Conservation (phyloP, 768 basidiomycete species). For the Boletus edulis region DNA sequence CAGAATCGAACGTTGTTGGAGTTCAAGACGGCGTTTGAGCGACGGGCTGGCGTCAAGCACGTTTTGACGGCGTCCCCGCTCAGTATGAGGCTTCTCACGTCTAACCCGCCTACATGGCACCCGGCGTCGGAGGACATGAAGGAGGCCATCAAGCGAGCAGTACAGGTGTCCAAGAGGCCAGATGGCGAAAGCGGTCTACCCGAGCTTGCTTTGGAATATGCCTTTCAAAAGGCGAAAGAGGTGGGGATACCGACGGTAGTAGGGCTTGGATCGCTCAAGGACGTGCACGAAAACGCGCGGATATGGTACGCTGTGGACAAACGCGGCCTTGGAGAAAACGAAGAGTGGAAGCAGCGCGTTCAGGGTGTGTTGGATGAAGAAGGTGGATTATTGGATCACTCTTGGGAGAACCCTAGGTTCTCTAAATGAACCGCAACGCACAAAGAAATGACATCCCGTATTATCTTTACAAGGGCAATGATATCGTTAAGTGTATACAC, state of each 20-base stretch:
- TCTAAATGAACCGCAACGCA: conserved; percentile 2
- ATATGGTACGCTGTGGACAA: conserved; percentile 64
- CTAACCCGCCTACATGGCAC: conserved; percentile 65
- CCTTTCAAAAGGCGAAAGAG: conserved; percentile 48
- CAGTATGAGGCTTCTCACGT: conserved; percentile 74
- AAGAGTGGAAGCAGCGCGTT: conserved; percentile 41
- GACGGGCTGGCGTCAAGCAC: conserved; percentile 64
- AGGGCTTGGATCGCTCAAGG: conserved; percentile 65
- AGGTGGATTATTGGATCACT: conserved; percentile 55
- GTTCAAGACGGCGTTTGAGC: conserved; percentile 55
- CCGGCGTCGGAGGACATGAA: conserved; percentile 59
- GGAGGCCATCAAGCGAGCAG: conserved; percentile 41
- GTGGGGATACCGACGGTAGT: conserved; percentile 60
- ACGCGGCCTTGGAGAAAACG: conserved; percentile 33
- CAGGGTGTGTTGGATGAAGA: conserved; percentile 36
- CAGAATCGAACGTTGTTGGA: conserved; percentile 62
- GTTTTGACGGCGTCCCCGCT: conserved; percentile 80
- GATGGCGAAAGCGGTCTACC: conserved; percentile 45
- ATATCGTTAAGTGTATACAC: conserved; percentile 22
- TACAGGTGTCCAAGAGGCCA: conserved; percentile 32
- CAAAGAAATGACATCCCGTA: conserved; percentile 1
- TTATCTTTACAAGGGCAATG: conserved; percentile 24
- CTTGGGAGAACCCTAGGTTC: conserved; percentile 63
- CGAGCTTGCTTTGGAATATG: conserved; percentile 71
- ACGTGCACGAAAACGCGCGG: conserved; percentile 72